A percentile compares a stretch with the other conserved stretches of the same genome.
These are phyloP conservation scores for Lentinula sp. DNA, from an alignment of 768 basidiomycete genomes.

Conservation along the genomic window DNA sequence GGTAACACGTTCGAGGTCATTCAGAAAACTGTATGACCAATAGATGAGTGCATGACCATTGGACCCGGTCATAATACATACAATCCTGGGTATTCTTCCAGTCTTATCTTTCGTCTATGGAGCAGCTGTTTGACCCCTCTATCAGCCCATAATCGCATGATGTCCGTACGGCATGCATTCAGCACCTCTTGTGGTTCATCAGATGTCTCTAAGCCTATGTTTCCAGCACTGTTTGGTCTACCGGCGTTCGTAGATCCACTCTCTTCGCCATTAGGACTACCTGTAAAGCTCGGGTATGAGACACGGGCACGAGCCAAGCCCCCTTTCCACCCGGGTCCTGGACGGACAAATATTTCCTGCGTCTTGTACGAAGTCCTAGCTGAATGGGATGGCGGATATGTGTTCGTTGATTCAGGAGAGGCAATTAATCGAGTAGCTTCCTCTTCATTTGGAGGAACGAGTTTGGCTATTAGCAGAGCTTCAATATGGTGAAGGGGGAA, in stretches of 20 bases:
- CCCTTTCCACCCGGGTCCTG: slow-evolving; percentile 63
- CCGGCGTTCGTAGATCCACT: slow-evolving; percentile 13
- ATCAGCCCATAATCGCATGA: slow-evolving; percentile 66
- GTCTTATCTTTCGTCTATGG: slow-evolving; percentile 48
- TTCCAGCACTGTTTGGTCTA: slow-evolving; percentile 38
- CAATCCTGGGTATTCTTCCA: slow-evolving; percentile 76
- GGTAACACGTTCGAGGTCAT: slow-evolving; percentile 63
- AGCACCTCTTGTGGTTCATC: slow-evolving; percentile 59
- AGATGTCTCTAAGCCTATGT: slow-evolving; percentile 38
- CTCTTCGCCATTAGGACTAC: background rate
- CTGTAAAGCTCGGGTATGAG: slow-evolving; percentile 15
- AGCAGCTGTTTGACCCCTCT: slow-evolving; percentile 51
- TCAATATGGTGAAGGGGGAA: slow-evolving; percentile 68
- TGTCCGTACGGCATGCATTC: slow-evolving; percentile 53
- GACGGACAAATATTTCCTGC: slow-evolving; percentile 57
- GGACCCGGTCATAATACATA: slow-evolving; percentile 30
- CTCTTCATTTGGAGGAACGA: slow-evolving; percentile 65
- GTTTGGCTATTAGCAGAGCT: slow-evolving; percentile 58
- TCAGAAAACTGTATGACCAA: slow-evolving; percentile 49
- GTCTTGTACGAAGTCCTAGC: slow-evolving; percentile 16
- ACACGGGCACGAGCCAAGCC: slow-evolving; percentile 42
- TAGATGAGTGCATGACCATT: slow-evolving; percentile 1
- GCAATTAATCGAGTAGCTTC: slow-evolving; percentile 37
- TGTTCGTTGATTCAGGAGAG: slow-evolving; percentile 11
- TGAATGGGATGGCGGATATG: background rate